phyloP scores from a whole-genome alignment of 306 rosid species.

The Rosa multiflora region DNA sequence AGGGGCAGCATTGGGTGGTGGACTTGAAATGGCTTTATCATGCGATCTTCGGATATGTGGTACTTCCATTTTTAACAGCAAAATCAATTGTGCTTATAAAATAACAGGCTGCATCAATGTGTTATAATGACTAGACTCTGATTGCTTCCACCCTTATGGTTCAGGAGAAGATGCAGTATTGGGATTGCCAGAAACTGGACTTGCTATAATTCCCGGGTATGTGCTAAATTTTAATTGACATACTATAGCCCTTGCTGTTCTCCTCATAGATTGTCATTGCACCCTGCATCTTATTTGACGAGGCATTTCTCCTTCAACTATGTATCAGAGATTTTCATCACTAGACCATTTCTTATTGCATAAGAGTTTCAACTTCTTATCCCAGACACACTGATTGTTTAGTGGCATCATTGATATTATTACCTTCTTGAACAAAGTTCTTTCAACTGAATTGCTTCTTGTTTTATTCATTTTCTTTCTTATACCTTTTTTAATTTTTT shows the following conservation, averaged over 20 bases:
- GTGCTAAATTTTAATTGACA: constrained; percentile 25
- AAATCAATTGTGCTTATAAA: constrained; percentile 13
- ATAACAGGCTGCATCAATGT: constrained; percentile 20
- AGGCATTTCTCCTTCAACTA: constrained; percentile 1
- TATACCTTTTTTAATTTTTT: not conserved
- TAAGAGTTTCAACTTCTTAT: not conserved
- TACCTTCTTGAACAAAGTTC: not conserved
- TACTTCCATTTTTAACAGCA: constrained; percentile 29
- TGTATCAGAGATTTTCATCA: not conserved
- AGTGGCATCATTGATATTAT: not conserved
- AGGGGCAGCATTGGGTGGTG: constrained; percentile 96
- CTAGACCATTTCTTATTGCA: not conserved
- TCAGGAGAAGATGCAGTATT: constrained; percentile 72
- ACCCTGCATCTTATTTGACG: constrained; percentile 4
- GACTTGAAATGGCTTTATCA: constrained; percentile 93
- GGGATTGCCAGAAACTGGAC: constrained; percentile 97
- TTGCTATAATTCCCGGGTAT: constrained; percentile 96
- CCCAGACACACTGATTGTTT: not conserved
- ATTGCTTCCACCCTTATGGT: constrained; percentile 26
- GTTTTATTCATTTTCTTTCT: not conserved
- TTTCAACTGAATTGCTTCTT: not conserved
- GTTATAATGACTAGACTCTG: constrained; percentile 19
- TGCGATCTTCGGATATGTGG: constrained; percentile 98
- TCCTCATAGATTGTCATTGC: not conserved
- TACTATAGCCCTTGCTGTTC: not conserved